Base-by-base conservation (phyloP, 768 basidiomycete species). In the Lactifluus hygrophoroides region DNA sequence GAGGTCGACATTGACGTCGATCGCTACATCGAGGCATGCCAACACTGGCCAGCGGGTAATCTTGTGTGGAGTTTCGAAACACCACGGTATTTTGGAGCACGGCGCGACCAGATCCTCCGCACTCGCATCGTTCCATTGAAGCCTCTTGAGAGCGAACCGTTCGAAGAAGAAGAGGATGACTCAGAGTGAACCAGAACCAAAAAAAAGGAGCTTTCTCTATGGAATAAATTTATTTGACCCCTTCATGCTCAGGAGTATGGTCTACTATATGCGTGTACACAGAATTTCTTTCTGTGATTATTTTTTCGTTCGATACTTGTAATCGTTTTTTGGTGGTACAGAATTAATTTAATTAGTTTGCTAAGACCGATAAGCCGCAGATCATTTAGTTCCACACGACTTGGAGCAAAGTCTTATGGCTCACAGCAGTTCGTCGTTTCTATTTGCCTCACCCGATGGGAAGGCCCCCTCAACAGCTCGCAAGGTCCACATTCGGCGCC, bases 31-130 rank as follows among this genome's bases (percentile, higher is more conserved):
- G 75, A 81, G 51, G 80, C 77, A 5, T 71, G 83, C 53, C 80
- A 79, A 54, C 74, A 75, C 62, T 85, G 83, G 83, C 74, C 82
- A 57, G 73, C 78, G 66, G 84, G 83, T 27, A 86, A 84, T 71
- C 70, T 84, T 52, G 76, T 75, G 57, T 85, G 84, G 85, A 82
- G 82, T 66, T 85, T 88, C 69, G 80, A 85, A 69, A 82, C 80
- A 30, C 77, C 79, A 63, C 76, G 83, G 35, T 86, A 88, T 72
- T 86, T 88, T 66, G 85, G 84, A 46, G 70, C 75, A 60, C 71
- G 74, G 43, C 78, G 80, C 61, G 65, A 74, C 37, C 75, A 81
- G 69, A 75, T 86, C 67, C 80, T 35, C 37, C 52, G 50, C 48
- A 63, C 64, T 17, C 62, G 56, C 42, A 27, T 58, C 45, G 64